phyloP scores from a whole-genome alignment of 2,329 filamentous ascomycete species.

The Aspergillus felis region DNA sequence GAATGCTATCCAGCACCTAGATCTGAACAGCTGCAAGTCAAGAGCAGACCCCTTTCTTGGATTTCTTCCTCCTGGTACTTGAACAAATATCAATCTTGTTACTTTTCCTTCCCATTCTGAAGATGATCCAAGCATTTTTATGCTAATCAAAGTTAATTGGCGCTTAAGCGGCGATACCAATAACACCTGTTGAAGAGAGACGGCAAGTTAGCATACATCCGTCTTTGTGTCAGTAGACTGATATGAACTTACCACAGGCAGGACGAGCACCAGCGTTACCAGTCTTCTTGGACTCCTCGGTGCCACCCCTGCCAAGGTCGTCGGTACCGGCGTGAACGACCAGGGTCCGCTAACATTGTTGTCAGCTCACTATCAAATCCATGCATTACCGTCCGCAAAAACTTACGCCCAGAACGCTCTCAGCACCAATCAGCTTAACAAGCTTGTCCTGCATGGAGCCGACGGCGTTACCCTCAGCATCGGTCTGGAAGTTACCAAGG shows the following conservation, averaged over 20 bases:
- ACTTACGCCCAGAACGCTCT: conserved; percentile 88
- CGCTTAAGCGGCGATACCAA: conserved; percentile 74
- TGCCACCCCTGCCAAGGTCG: conserved; percentile 87
- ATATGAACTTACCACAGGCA: conserved; percentile 71
- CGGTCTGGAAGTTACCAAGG: conserved; percentile 94
- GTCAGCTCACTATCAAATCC: conserved; percentile 9
- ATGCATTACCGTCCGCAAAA: neutral
- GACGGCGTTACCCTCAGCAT: conserved; percentile 84
- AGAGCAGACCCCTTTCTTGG: neutral
- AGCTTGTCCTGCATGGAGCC: conserved; percentile 75
- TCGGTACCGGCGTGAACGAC: conserved; percentile 95
- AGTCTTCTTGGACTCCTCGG: conserved; percentile 97
- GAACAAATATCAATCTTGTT: conserved; percentile 2
- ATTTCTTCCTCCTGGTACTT: neutral
- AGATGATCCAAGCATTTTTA: conserved; percentile 1
- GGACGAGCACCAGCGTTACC: conserved; percentile 91
- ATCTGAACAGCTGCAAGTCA: neutral
- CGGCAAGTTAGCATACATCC: conserved; percentile 1
- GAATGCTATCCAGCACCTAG: conserved; percentile 7
- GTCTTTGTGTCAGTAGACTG: neutral
- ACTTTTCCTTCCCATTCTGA: neutral
- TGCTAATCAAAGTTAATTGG: conserved; percentile 11
- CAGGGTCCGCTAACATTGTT: conserved; percentile 68
- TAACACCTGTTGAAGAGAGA: conserved; percentile 59
- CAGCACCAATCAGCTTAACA: conserved; percentile 91